These are phyloP conservation scores for Trichoderma sp. DNA, from an alignment of 2,329 filamentous ascomycete genomes.

Conservation along the genomic window DNA sequence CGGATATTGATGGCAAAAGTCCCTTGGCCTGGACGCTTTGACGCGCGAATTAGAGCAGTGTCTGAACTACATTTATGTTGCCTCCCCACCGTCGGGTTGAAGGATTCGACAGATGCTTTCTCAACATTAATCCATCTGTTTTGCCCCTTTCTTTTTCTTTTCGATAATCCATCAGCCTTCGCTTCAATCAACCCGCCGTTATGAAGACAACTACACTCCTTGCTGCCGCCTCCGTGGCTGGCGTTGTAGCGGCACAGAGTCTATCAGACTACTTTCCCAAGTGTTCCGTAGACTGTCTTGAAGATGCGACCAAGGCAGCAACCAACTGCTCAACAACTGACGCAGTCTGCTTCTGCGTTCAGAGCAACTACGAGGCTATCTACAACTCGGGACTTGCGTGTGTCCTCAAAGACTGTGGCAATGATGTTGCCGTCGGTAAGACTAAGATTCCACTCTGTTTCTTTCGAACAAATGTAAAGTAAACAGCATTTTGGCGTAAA, in stretches of 20 bases:
- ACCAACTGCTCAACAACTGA: slow-evolving; percentile 33
- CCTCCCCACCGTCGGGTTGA: neutral
- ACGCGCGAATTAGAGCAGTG: neutral
- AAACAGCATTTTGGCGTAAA: neutral
- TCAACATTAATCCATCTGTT: neutral
- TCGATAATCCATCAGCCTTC: neutral
- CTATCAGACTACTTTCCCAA: slow-evolving; percentile 33
- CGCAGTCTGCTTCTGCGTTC: slow-evolving; percentile 33
- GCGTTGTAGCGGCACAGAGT: slow-evolving; percentile 29
- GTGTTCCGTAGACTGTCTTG: slow-evolving; percentile 36
- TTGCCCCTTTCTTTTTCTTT: neutral
- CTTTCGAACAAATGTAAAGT: neutral
- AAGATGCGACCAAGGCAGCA: slow-evolving; percentile 30
- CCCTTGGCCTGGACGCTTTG: neutral
- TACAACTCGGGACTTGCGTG: slow-evolving; percentile 33
- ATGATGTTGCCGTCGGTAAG: slow-evolving; percentile 33
- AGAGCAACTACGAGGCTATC: slow-evolving; percentile 35
- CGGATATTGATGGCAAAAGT: neutral
- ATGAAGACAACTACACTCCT: slow-evolving; percentile 27
- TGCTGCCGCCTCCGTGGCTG: slow-evolving; percentile 29
- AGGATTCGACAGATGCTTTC: neutral
- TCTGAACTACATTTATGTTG: neutral
- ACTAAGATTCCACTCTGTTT: slow-evolving; percentile 28
- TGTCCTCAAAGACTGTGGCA: slow-evolving; percentile 34
- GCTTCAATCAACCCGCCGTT: neutral